These are phyloP conservation scores for Penicillium sclerotiorum DNA, from an alignment of 2,329 filamentous ascomycete species.

Conservation along the genomic window DNA sequence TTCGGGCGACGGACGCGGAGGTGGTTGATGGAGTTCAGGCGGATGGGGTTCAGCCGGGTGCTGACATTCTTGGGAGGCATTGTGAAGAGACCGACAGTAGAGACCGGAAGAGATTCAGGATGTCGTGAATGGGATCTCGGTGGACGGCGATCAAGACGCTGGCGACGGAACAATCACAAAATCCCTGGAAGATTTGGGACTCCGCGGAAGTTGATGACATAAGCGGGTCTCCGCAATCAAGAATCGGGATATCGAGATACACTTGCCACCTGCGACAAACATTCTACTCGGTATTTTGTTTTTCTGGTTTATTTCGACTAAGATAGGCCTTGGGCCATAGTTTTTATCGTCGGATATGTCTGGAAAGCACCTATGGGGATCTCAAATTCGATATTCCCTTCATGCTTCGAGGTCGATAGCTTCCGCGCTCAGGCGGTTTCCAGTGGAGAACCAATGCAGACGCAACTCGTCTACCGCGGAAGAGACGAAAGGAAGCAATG, in stretches of 20 bases:
- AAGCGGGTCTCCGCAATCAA: neutral
- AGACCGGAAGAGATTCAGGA: neutral
- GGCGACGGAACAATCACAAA: too few species aligned
- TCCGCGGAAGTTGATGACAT: slow-evolving; percentile 38
- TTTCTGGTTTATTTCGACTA: neutral
- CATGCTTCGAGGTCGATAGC: slow-evolving; percentile 13
- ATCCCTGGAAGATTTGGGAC: slow-evolving; percentile 24
- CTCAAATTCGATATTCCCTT: slow-evolving; percentile 19
- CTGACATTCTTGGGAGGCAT: slow-evolving; percentile 48
- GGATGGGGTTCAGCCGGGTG: slow-evolving; percentile 49
- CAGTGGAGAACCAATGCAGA: slow-evolving; percentile 24
- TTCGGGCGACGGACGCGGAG: slow-evolving; percentile 68
- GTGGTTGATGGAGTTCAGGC: slow-evolving; percentile 52
- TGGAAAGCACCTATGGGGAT: slow-evolving; percentile 16
- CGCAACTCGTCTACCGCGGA: slow-evolving; percentile 21
- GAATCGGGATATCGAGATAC: neutral
- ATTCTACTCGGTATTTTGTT: neutral
- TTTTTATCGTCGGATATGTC: slow-evolving; percentile 23
- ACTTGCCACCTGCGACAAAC: neutral
- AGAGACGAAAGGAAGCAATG: slow-evolving; percentile 17
- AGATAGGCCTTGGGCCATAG: neutral
- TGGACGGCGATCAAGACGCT: too few species aligned
- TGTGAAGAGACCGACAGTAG: slow-evolving; percentile 13
- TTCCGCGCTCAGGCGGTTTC: slow-evolving; percentile 23
- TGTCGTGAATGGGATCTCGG: too few species aligned